These are phyloP conservation scores for Tetracladium setigerum DNA, from an alignment of 495 filamentous ascomycete species.

Conservation along the genomic window DNA sequence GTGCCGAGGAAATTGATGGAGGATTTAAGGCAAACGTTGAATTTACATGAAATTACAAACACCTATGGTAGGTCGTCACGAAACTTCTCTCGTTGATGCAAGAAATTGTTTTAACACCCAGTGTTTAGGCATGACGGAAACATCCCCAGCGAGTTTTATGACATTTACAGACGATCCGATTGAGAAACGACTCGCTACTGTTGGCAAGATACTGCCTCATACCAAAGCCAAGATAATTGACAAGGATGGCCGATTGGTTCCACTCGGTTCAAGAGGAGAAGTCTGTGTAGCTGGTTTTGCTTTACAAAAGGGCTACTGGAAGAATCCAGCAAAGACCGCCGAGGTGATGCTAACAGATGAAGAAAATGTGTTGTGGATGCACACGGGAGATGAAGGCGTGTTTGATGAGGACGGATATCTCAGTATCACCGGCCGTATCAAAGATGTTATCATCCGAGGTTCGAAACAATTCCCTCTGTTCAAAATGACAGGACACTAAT, in stretches of 20 bases:
- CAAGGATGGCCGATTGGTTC: slow-evolving; percentile 47
- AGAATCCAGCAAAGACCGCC: slow-evolving; percentile 59
- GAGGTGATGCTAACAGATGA: slow-evolving; percentile 54
- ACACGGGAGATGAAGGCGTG: slow-evolving; percentile 62
- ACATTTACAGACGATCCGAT: slow-evolving; percentile 59
- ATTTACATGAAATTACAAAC: slow-evolving; percentile 61
- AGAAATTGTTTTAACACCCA: not conserved
- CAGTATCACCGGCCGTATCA: slow-evolving; percentile 55
- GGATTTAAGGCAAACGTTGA: slow-evolving; percentile 47
- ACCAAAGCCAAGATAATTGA: slow-evolving; percentile 62
- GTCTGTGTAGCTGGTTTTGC: slow-evolving; percentile 64
- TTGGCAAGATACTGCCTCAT: slow-evolving; percentile 61
- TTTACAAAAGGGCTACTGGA: slow-evolving; percentile 62
- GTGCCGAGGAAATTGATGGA: slow-evolving; percentile 60
- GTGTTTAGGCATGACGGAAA: slow-evolving; percentile 48
- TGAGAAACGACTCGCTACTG: slow-evolving; percentile 49
- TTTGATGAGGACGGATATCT: slow-evolving; percentile 59
- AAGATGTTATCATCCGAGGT: slow-evolving; percentile 58
- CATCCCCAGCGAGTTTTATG: slow-evolving; percentile 64
- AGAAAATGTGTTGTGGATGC: slow-evolving; percentile 53
- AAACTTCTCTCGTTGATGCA: not conserved
- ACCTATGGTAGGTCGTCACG: slow-evolving; percentile 42
- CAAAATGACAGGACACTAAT: not conserved
- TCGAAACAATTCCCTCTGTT: not conserved
- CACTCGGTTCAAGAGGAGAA: slow-evolving; percentile 52